Evolutionary conservation across 1,139 yeast species (phyloP), one percentile per base, ranked within the genome.

Genomic region (Hyphopichia fennica): DNA sequence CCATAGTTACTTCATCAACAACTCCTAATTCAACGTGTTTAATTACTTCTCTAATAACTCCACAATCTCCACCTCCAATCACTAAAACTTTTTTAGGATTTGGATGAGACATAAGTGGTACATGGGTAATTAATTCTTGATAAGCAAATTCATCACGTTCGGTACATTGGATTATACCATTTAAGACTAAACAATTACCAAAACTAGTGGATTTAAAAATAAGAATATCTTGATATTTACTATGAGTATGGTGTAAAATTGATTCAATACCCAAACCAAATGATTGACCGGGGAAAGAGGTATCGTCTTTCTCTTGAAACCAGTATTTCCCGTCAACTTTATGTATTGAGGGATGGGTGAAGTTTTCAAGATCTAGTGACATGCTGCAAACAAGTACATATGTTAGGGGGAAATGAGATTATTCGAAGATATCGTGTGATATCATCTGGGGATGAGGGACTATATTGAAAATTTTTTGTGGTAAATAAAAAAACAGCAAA

Each of bases 51-150:
- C 96, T 77, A 39, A 88, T 72, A 16, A 89, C 96, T 46, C 96
- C 96, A 52, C 96, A 95, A 64, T 88, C 96, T 34, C 96, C 96
- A 25, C 96, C 96, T 29, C 96, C 96, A 53, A 88, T 87, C 38
- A 88, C 96, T 46, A 88, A 76, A 16, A 88, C 95, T 45, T 75
- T 77, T 58, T 78, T 77, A 15, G 96, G 96, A 42, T 70, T 61
- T 30, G 84, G 81, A 62, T 88, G 96, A 17, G 86, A 70, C 79
- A 83, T 81, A 48, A 88, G 58, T 11, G 96, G 91, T 42, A 87
- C 67, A 58, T 88, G 95, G 15, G 95, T 74, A 56, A 88, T 88
- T 79, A 88, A 82, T 65, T 88, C 96, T 64, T 88, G 96, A 69
- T 88, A 86, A 29, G 95, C 87, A 65, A 84, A 87, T 65, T 88